Evolutionary conservation across 129 eudicot species (phyloP), one percentile per base, ranked within the genome.

Genomic region (Tagetes erecta): DNA sequence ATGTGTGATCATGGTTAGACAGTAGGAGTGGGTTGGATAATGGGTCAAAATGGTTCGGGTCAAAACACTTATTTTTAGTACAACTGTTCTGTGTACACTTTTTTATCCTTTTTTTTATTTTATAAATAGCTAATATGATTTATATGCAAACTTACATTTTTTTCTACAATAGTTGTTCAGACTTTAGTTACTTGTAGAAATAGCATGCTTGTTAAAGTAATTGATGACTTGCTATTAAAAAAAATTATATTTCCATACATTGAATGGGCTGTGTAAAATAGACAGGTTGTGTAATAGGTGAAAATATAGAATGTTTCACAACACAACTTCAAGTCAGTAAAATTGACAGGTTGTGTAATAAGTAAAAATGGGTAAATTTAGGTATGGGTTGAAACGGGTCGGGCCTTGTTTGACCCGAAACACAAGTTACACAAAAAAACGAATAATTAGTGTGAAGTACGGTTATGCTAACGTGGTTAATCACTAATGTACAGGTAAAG

Each of bases 401-500:
- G 57, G 57, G 30, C 2, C 8, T 51, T 51, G 42, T 60, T 11
- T 35, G 27, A 3, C 42, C 3, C 6, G 39, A 8, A 58, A 1
- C 40, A 33, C 64, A 33, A 31, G 64, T 33, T 58, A 8, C 4
- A 9, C 30, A 37, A 63, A 10, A 8, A 56, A 37, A 38, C 27
- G 0, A 37, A 63, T 12, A 11, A 5, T 36, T 62, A 12, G 49
- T 38, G 5, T 13, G 11, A 39, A 64, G 39, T 6, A n/a, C 6
- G 30, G 45, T 20, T 62, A 62, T 9, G 38, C 70, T 56, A 67
- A 42, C 41, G 8, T 37, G 74, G 53, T 79, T 30, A 3, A 5
- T 12, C 30, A 9, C 4, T 62, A 36, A 62, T 62, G 44, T 2
- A 62, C 81, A 90, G 96, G 96, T 90, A 37, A 90, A 86, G 80